Percentiles rank a stretch among this genome's conserved stretches.
phyloP scores from a whole-genome alignment of 2,329 filamentous ascomycete species.

The Blastomyces emzantsi region DNA sequence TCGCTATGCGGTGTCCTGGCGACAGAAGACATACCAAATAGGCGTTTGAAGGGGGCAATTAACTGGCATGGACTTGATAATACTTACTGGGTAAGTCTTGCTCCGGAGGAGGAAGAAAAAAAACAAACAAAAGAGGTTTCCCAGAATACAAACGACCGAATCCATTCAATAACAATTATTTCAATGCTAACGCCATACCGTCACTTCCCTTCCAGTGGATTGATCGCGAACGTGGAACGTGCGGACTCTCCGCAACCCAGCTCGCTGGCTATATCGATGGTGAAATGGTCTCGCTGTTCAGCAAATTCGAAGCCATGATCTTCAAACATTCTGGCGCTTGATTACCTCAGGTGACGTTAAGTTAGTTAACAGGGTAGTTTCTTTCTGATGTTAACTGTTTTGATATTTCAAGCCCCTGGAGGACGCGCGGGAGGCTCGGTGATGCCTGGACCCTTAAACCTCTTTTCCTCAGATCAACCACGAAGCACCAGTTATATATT shows the following conservation, averaged over 20 bases:
- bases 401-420: neutral
- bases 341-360: neutral
- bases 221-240: constrained; percentile 41
- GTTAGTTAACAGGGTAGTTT: too few species aligned
- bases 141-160: neutral
- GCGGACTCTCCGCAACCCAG: constrained; percentile 36
- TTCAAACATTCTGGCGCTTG: neutral
- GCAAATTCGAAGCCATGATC: constrained; percentile 1
- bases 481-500: neutral
- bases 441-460: neutral
- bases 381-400: neutral
- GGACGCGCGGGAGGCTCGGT: neutral
- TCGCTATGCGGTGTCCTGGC: constrained; percentile 38
- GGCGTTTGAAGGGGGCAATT: constrained; percentile 38
- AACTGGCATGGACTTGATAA: constrained; percentile 42
- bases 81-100: constrained; percentile 36
- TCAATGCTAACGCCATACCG: neutral
- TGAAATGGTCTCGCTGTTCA: neutral
- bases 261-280: neutral
- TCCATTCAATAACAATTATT: neutral
- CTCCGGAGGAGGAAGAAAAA: too few species aligned
- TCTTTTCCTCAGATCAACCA: neutral
- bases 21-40: constrained; percentile 35
- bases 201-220: constrained; percentile 19
- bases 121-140: neutral